These are phyloP conservation scores for Dryas alaskensis DNA, from an alignment of 306 rosid genomes.

Conservation along the genomic window DNA sequence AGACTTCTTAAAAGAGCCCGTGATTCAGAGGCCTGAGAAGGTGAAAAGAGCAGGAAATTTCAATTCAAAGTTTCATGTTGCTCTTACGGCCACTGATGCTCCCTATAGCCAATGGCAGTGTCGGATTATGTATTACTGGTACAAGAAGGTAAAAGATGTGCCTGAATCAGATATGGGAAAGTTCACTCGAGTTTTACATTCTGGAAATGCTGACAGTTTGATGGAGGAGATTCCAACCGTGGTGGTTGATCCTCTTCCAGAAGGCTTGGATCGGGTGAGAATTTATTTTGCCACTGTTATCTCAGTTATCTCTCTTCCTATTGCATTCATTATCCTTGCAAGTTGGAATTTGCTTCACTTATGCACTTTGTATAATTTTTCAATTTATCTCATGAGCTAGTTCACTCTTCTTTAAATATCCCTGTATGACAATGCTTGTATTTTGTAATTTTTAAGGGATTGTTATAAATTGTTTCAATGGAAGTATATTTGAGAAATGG, in stretches of 20 bases:
- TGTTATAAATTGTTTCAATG: background rate
- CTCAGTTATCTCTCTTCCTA: background rate
- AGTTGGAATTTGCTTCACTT: background rate
- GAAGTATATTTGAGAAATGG: background rate
- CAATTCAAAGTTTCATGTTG: conserved; percentile 61
- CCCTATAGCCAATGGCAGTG: conserved; percentile 94
- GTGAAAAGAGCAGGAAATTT: background rate
- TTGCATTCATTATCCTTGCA: background rate
- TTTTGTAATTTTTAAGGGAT: background rate
- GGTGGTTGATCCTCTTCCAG: conserved; percentile 90
- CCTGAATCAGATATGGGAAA: conserved; percentile 90
- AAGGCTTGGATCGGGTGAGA: conserved; percentile 82
- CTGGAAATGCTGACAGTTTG: conserved; percentile 66
- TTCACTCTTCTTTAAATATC: background rate
- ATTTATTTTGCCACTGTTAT: conserved; percentile 8
- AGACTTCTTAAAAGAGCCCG: conserved; percentile 28
- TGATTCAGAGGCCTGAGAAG: conserved; percentile 20
- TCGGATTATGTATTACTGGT: conserved; percentile 93
- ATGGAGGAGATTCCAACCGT: conserved; percentile 82
- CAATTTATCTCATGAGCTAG: background rate
- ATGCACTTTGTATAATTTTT: background rate
- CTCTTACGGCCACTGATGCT: conserved; percentile 86
- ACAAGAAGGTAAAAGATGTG: conserved; percentile 66
- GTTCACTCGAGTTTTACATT: conserved; percentile 77
- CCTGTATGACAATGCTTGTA: background rate